These are phyloP conservation scores for Copromyces sp. DNA, from an alignment of 495 filamentous ascomycete species.

Conservation along the genomic window DNA sequence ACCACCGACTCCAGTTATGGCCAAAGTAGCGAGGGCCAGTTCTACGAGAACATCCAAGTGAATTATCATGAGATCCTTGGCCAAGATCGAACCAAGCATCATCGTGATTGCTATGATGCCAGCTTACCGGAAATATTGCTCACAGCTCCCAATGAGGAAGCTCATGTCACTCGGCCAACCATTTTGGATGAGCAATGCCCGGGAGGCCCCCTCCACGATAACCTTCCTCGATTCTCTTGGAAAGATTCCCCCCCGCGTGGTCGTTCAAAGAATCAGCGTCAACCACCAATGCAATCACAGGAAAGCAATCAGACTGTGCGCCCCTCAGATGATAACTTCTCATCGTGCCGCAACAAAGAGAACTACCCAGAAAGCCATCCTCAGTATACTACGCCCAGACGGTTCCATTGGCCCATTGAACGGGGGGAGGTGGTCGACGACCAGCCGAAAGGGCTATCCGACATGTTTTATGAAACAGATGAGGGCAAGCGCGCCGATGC, in stretches of 20 bases:
- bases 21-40: neutral
- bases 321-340: neutral
- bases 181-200: neutral
- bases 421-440: neutral
- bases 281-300: neutral
- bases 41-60: neutral
- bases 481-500: neutral
- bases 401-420: neutral
- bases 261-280: neutral
- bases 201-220: neutral
- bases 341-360: neutral
- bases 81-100: neutral
- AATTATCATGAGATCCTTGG: neutral
- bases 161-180: neutral
- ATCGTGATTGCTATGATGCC: neutral
- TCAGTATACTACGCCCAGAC: neutral
- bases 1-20: neutral
- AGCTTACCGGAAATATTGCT: neutral
- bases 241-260: neutral
- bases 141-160: neutral
- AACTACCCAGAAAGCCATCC: neutral
- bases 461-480: neutral
- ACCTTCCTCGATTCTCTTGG: neutral
- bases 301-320: neutral
- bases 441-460: neutral